These are phyloP conservation scores for Hortaea sp. DNA, from an alignment of 2,329 filamentous ascomycete species.

Conservation along the genomic window DNA sequence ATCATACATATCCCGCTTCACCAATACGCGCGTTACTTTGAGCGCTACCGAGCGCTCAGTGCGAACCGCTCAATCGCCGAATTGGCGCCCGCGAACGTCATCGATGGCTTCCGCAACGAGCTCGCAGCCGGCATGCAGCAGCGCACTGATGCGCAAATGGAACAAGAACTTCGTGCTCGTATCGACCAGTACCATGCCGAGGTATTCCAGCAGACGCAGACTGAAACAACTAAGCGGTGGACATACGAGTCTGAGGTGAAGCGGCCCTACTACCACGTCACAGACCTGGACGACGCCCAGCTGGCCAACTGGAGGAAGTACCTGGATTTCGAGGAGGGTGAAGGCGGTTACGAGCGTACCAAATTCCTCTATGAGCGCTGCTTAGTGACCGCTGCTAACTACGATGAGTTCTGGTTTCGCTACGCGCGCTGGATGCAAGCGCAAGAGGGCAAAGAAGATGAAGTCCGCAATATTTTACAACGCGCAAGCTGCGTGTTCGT, in stretches of 20 bases:
- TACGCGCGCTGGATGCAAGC: slow-evolving; percentile 89
- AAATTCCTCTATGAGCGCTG: slow-evolving; percentile 90
- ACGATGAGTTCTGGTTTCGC: slow-evolving; percentile 97
- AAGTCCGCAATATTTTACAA: slow-evolving; percentile 85
- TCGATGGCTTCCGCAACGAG: slow-evolving; percentile 61
- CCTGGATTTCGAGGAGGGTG: slow-evolving; percentile 84
- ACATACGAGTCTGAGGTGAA: slow-evolving; percentile 92
- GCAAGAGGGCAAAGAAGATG: slow-evolving; percentile 72
- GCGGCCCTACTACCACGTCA: slow-evolving; percentile 93
- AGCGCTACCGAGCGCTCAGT: slow-evolving; percentile 72
- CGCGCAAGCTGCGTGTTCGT: slow-evolving; percentile 77
- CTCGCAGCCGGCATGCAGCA: slow-evolving; percentile 52
- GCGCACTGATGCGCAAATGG: slow-evolving; percentile 68
- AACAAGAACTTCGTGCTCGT: slow-evolving; percentile 69
- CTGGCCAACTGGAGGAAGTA: slow-evolving; percentile 91
- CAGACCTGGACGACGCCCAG: slow-evolving; percentile 77
- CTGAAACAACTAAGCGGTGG: slow-evolving; percentile 87
- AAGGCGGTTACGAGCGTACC: slow-evolving; percentile 65
- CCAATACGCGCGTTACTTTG: slow-evolving; percentile 90
- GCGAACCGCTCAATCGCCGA: slow-evolving; percentile 63
- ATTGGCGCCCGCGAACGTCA: slow-evolving; percentile 56
- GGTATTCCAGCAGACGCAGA: slow-evolving; percentile 69
- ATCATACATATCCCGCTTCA: slow-evolving; percentile 88
- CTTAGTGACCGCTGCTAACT: slow-evolving; percentile 82
- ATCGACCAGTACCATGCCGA: slow-evolving; percentile 75